Evolutionary conservation across 75 land plant species (phyloP).

Genomic region (Picea glauca): DNA sequence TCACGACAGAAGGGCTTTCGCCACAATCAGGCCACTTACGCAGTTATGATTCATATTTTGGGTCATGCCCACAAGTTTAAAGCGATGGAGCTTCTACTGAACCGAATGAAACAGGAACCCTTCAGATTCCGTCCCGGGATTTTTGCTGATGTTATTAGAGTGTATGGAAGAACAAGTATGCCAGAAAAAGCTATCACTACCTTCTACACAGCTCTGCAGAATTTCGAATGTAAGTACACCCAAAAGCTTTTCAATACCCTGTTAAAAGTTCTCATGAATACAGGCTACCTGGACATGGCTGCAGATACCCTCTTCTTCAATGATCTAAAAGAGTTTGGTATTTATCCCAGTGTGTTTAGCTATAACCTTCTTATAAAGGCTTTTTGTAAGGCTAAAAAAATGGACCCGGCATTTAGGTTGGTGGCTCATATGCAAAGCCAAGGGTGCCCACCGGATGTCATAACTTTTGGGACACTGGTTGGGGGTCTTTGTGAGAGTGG

Average conservation of each 20-base stretch:
- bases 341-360: background rate
- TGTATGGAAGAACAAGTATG: background rate
- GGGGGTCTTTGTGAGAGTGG: background rate
- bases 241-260: background rate
- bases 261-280: background rate
- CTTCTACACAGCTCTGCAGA: background rate
- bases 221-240: background rate
- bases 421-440: background rate
- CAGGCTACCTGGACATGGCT: background rate
- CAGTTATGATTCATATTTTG: background rate
- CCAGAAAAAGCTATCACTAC: background rate
- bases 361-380: background rate
- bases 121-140: background rate
- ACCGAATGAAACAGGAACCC: background rate
- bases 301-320: background rate
- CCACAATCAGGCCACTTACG: background rate
- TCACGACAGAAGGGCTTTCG: background rate
- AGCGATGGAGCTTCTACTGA: background rate
- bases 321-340: background rate
- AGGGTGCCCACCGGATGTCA: background rate
- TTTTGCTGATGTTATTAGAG: background rate
- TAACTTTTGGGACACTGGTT: background rate
- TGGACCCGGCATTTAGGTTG: background rate
- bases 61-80: background rate
- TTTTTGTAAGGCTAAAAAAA: background rate